Evolutionary conservation across 2,329 filamentous ascomycete species (phyloP).

Genomic region (Stagonosporopsis cucurbitacearum): DNA sequence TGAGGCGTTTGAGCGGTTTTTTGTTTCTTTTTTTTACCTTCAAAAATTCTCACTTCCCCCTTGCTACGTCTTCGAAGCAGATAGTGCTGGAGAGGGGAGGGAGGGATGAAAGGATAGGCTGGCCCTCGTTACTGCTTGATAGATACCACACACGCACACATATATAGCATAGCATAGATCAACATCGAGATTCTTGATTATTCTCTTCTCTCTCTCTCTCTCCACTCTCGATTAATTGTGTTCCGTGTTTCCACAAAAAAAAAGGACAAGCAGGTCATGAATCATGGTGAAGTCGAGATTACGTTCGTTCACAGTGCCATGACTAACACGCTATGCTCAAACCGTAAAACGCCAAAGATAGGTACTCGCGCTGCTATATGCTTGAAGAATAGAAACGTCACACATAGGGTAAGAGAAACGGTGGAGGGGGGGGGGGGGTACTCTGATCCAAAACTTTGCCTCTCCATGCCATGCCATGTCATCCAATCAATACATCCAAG

Average conservation of each 20-base stretch:
- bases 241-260: too few species aligned
- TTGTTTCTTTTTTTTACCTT: background rate
- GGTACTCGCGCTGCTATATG: conserved; percentile 17
- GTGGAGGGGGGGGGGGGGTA: too few species aligned
- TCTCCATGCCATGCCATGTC: conserved; percentile 19
- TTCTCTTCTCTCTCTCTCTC: too few species aligned
- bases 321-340: conserved; percentile 15
- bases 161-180: conserved; percentile 1
- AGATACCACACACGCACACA: too few species aligned
- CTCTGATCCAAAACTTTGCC: conserved; percentile 7
- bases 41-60: too few species aligned
- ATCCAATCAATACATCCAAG: too few species aligned
- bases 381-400: conserved; percentile 8
- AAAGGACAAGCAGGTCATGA: too few species aligned
- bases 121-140: conserved; percentile 1
- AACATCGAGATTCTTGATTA: background rate
- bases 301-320: conserved; percentile 19
- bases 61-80: too few species aligned
- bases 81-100: background rate
- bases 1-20: conserved; percentile 8
- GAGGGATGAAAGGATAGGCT: conserved; percentile 5
- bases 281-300: background rate
- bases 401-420: background rate
- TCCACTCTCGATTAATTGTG: too few species aligned
- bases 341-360: conserved; percentile 6